Evolutionary conservation across 2,329 filamentous ascomycete species (phyloP), one percentile per base, ranked within the genome.

Genomic region (Sordariomycetes sp.): DNA sequence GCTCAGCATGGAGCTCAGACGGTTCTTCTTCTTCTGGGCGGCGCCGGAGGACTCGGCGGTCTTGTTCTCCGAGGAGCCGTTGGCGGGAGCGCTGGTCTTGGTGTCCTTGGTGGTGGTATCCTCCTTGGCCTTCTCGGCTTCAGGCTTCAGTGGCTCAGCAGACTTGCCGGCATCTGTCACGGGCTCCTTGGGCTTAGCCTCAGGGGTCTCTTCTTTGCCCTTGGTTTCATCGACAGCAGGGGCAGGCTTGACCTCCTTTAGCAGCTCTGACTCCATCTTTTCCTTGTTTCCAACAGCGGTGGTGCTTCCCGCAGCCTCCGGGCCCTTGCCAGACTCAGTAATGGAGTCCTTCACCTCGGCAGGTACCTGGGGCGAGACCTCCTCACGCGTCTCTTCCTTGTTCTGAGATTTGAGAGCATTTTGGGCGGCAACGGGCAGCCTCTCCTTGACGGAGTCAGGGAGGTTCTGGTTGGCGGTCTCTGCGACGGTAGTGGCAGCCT

Each of bases 241-340:
- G 34, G 52, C 50, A 34, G 58, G 51, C 54, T 70, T 66, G 40
- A 79, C 68, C 54, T 82, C 73, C 43, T 75, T 68, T 31, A 87
- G 64, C 8, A 93, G 66, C 60, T 94, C 82, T 18, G 73, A 57
- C 63, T 93, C 86, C 5, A 87, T 68, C 8, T 66, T 69, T 54
- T 74, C 75, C 72, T 92, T 92, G 46, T 88, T 83, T 41, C 72
- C 61, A 6, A 92, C 82, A 14, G 79, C 82, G 36, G 69, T 68
- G 2, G 75, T 64, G 55, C 78, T 81, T 36, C 72, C 71, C 23
- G 82, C 74, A 21, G 85, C 85, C 58, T 92, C 86, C 8, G 84
- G 80, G 40, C 64, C 66, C 47, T 68, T 55, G 35, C 75, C 71
- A 16, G 82, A 70, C 47, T 71, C 64, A 25, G 59, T 51, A 31